Evolutionary conservation across 257 asterid species (phyloP), one percentile per base, ranked within the genome.

Genomic region (Solanum neorickii): DNA sequence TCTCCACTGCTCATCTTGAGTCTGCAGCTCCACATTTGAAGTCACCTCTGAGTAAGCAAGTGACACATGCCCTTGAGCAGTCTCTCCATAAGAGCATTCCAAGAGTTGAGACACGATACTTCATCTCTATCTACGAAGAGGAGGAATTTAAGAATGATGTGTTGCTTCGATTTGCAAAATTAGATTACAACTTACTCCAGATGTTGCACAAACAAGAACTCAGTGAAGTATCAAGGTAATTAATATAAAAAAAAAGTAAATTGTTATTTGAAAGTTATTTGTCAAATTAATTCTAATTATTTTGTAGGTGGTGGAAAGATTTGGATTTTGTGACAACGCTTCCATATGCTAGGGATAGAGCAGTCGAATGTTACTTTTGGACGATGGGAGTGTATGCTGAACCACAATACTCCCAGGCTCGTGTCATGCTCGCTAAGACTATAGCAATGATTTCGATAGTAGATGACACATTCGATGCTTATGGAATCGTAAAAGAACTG

Each of bases 131-230:
- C 70, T 92, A 91, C n/a, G 89, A 89, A 33, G 87, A 89, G 27
- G 82, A 25, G 6, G 89, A 88, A 11, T 83, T 56, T 1, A 89
- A 80, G 87, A 86, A 87, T 46, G 90, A 82, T 5, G 13, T 74
- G 2, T 68, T 92, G 52, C 29, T 92, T 47, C 84, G 66, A 87
- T 44, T 92, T n/a, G 93, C 93, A 0, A 92, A 89, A 75, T 37
- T 91, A 85, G 89, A 92, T 39, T 88, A 60, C 87, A 92, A 88
- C 78, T 60, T 73, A 39, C 75, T 91, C 25, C 92, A 92, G 56
- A 59, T 87, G 85, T 49, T 92, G 72, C 86, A 91, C 44, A 88
- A 74, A 83, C 25, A 87, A 29, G 93, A 92, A 47, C 91, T 92
- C 10, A 27, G 76, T 69, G 87, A 89, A 56, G 46, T 92, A 39